Conservation (phyloP, 352 stramenopile species). For the Thalassiosira hispida region DNA sequence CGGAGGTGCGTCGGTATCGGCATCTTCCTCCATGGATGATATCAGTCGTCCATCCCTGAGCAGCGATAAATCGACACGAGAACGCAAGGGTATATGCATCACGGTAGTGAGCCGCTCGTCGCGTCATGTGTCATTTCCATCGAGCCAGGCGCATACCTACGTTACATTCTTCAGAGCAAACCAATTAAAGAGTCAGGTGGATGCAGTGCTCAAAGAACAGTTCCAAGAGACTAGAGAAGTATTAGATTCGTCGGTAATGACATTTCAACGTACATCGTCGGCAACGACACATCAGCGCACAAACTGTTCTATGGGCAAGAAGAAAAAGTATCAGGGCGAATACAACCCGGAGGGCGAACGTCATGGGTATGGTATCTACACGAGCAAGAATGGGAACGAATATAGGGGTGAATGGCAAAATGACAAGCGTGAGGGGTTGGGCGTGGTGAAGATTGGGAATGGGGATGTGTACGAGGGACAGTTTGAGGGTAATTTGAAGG, state of each 20-base stretch:
- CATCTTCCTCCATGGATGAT: neutral
- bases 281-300: neutral
- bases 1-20: neutral
- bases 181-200: conserved; percentile 38
- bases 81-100: conserved; percentile 41
- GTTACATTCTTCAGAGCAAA: conserved; percentile 42
- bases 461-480: conserved; percentile 51
- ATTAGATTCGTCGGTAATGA: neutral
- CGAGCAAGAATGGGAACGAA: conserved; percentile 45
- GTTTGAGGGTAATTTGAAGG: conserved; percentile 37
- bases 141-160: conserved; percentile 31
- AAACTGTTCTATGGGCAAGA: conserved; percentile 3
- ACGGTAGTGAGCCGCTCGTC: conserved; percentile 43
- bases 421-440: conserved; percentile 41
- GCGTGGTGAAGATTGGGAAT: conserved; percentile 47
- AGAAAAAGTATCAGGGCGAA: conserved; percentile 49
- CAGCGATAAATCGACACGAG: conserved; percentile 31
- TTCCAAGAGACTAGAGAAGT: conserved; percentile 19
- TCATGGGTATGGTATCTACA: conserved; percentile 57
- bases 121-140: conserved; percentile 29
- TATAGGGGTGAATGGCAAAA: conserved; percentile 52
- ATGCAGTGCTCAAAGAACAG: conserved; percentile 41
- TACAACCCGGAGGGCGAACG: conserved; percentile 37
- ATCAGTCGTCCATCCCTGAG: neutral
- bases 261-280: neutral